Conservation (phyloP, 2,329 filamentous ascomycete genomes). For the Cladosporium sp. region DNA sequence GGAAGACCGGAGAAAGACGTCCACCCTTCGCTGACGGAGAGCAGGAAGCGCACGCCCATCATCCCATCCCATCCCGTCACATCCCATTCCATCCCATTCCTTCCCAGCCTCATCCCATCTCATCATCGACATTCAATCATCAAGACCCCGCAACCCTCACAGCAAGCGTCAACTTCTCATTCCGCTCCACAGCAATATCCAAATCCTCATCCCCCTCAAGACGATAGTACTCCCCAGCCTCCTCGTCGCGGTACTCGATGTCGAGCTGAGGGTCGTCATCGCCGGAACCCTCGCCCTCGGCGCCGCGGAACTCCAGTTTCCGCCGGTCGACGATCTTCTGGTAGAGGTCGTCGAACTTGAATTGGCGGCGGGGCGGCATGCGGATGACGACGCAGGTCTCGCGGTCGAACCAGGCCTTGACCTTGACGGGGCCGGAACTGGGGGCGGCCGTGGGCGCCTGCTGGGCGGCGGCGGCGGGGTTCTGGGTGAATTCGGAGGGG, state of each 20-base stretch:
- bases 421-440: conserved; percentile 56
- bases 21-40: too few species aligned
- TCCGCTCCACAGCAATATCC: conserved; percentile 70
- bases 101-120: too few species aligned
- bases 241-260: conserved; percentile 81
- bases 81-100: too few species aligned
- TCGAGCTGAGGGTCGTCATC: conserved; percentile 59
- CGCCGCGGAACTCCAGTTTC: conserved; percentile 53
- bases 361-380: conserved; percentile 63
- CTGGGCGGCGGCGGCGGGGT: conserved; percentile 16
- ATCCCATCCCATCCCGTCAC: too few species aligned
- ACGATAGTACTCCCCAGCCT: conserved; percentile 65
- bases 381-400: conserved; percentile 88
- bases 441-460: conserved; percentile 37
- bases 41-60: too few species aligned
- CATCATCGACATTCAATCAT: background rate
- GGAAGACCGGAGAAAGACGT: background rate
- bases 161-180: conserved; percentile 74
- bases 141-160: conserved; percentile 29
- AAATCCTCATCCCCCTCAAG: conserved; percentile 76
- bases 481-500: conserved; percentile 20
- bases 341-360: conserved; percentile 69
- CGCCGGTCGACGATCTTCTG: conserved; percentile 80
- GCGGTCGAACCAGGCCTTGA: conserved; percentile 84
- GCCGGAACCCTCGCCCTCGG: conserved; percentile 29